phyloP scores from a whole-genome alignment of 306 rosid genomes.

The Vicia villosa region DNA sequence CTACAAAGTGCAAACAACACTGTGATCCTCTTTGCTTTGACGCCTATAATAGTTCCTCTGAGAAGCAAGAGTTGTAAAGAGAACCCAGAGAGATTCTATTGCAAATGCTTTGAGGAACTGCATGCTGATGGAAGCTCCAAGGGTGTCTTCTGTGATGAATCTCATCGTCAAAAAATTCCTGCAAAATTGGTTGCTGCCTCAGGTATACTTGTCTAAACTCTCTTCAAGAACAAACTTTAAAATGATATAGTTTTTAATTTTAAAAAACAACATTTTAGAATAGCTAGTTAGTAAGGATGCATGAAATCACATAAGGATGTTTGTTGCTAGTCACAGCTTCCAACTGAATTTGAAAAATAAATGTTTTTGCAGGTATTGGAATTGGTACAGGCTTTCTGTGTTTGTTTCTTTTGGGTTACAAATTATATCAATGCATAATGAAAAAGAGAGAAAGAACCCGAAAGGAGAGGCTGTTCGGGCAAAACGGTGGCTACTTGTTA shows the following conservation, averaged over 20 bases:
- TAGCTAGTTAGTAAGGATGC: background rate
- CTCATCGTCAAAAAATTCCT: constrained; percentile 30
- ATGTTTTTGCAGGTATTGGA: constrained; percentile 46
- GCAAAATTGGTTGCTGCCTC: constrained; percentile 38
- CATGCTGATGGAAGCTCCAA: constrained; percentile 26
- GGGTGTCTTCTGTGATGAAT: constrained; percentile 17
- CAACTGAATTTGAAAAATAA: background rate
- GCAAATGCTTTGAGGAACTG: constrained; percentile 38
- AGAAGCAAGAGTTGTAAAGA: constrained; percentile 42
- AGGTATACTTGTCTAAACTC: constrained; percentile 35
- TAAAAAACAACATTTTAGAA: constrained; percentile 8
- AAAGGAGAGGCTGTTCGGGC: constrained; percentile 50
- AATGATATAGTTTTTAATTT: background rate
- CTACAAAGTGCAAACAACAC: constrained; percentile 10
- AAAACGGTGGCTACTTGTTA: constrained; percentile 62
- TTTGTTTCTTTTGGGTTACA: constrained; percentile 43
- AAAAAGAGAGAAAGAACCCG: constrained; percentile 24
- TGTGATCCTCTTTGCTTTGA: constrained; percentile 5
- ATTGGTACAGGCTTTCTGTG: constrained; percentile 42
- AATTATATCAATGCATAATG: constrained; percentile 30
- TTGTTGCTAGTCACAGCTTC: background rate
- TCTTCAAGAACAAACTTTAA: constrained; percentile 22
- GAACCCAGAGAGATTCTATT: constrained; percentile 45
- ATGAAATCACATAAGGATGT: background rate
- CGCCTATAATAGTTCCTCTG: constrained; percentile 57